Conservation (phyloP, 371 early-diverging fungal species). For the Encephalitozoon hellem region DNA sequence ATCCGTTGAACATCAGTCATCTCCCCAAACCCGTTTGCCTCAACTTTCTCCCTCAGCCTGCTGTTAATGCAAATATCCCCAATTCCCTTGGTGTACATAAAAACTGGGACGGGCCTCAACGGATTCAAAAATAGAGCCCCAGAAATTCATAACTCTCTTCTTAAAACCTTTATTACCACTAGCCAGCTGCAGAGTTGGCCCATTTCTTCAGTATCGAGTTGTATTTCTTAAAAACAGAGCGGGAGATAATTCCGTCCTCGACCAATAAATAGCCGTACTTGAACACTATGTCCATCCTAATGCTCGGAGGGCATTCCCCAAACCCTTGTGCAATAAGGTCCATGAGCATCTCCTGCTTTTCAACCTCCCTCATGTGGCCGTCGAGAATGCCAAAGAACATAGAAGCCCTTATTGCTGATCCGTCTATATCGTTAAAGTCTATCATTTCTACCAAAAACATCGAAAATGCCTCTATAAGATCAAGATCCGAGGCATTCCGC, state of each 20-base stretch:
- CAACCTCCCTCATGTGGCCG: not conserved
- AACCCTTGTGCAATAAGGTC: not conserved
- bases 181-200: not conserved
- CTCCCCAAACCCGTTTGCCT: slow-evolving; percentile 22
- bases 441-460: slow-evolving; percentile 42
- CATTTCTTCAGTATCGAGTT: slow-evolving; percentile 11
- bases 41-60: slow-evolving; percentile 18
- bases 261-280: slow-evolving; percentile 38
- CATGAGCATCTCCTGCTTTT: slow-evolving; percentile 29
- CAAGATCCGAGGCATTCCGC: slow-evolving; percentile 44
- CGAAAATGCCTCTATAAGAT: slow-evolving; percentile 51
- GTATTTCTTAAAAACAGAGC: slow-evolving; percentile 22
- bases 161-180: not conserved
- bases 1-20: slow-evolving; percentile 47
- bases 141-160: not conserved
- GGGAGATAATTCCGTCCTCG: slow-evolving; percentile 36
- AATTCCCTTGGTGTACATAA: not conserved
- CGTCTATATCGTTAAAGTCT: slow-evolving; percentile 14
- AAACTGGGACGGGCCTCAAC: not conserved
- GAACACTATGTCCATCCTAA: slow-evolving; percentile 8
- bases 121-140: not conserved
- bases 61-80: not conserved
- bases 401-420: slow-evolving; percentile 26
- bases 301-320: not conserved
- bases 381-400: slow-evolving; percentile 25